Conservation (phyloP, 2,329 filamentous ascomycete genomes). For the Colletotrichum chrysophilum region DNA sequence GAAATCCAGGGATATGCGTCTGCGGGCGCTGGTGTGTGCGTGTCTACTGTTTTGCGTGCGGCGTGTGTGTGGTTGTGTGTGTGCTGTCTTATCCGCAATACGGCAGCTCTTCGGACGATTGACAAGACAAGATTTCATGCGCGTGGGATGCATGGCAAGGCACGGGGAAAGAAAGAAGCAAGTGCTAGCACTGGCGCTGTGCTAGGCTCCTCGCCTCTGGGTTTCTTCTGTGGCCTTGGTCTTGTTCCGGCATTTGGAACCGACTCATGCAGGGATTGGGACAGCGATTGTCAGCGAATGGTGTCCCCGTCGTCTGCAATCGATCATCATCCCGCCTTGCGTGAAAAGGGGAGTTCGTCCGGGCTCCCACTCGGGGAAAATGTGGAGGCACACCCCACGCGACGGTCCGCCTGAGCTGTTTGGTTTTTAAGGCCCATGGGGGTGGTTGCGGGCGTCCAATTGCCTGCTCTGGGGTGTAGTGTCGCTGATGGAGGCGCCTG, state of each 20-base stretch:
- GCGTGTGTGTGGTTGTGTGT: neutral
- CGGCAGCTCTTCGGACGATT: conserved; percentile 20
- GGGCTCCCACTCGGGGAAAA: conserved; percentile 22
- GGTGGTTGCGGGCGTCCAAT: neutral
- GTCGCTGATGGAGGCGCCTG: neutral
- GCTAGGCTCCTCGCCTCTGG: neutral
- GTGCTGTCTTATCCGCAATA: neutral
- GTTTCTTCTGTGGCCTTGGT: neutral
- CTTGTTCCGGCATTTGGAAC: conserved; percentile 13
- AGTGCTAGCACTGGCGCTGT: neutral
- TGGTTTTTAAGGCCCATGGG: neutral
- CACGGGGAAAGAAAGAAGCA: neutral
- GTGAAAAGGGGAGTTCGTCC: conserved; percentile 21
- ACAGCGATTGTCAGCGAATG: conserved; percentile 5
- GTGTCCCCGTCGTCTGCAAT: conserved; percentile 1
- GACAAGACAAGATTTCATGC: conserved; percentile 4
- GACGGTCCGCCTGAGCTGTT: conserved; percentile 11
- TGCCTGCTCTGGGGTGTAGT: neutral
- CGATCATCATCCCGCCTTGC: conserved; percentile 19
- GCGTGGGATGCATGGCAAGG: neutral
- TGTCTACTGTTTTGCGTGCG: neutral
- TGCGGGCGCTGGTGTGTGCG: neutral
- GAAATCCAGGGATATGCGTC: neutral
- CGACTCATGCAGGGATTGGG: conserved; percentile 9
- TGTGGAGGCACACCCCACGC: conserved; percentile 20